A percentile compares a stretch with the other conserved stretches of the same genome.
These are phyloP conservation scores for Schizophyllum amplum DNA, from an alignment of 1,284 basidiomycete genomes.

Conservation along the genomic window DNA sequence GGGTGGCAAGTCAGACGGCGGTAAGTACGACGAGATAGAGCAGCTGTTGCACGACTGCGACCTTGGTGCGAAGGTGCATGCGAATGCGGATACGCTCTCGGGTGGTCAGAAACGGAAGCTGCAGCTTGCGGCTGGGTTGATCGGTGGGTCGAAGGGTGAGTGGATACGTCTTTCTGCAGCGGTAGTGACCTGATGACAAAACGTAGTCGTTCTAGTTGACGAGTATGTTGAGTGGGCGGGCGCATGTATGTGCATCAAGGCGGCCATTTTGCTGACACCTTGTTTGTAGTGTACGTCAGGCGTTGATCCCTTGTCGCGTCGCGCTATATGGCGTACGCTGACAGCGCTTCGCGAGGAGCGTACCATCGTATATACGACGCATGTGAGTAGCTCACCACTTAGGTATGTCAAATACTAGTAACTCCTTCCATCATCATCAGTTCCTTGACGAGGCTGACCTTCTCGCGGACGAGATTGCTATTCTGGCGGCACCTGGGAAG, in stretches of 20 bases:
- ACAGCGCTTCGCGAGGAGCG: constrained; percentile 57
- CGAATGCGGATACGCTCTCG: constrained; percentile 57
- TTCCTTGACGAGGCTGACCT: constrained; percentile 79
- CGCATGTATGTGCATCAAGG: not conserved
- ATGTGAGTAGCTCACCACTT: no score
- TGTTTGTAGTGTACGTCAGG: constrained; percentile 62
- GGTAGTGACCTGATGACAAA: not conserved
- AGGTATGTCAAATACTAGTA: no score
- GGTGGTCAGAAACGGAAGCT: constrained; percentile 81
- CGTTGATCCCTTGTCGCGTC: constrained; percentile 70
- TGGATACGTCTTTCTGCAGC: no score
- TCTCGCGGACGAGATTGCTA: constrained; percentile 67
- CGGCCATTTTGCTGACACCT: no score
- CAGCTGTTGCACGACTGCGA: constrained; percentile 66
- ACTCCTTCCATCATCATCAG: no score
- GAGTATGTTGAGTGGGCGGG: constrained; percentile 23
- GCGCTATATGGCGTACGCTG: constrained; percentile 71
- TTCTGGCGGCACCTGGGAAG: constrained; percentile 69
- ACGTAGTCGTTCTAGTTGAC: constrained; percentile 62
- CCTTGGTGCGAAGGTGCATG: constrained; percentile 56
- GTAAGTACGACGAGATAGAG: constrained; percentile 43
- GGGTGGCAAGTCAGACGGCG: not conserved
- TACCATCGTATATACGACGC: constrained; percentile 48
- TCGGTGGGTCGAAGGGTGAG: constrained; percentile 64
- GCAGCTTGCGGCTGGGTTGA: constrained; percentile 69